These are phyloP conservation scores for Strobilomyces dryophilus DNA, from an alignment of 768 basidiomycete species.

Conservation along the genomic window DNA sequence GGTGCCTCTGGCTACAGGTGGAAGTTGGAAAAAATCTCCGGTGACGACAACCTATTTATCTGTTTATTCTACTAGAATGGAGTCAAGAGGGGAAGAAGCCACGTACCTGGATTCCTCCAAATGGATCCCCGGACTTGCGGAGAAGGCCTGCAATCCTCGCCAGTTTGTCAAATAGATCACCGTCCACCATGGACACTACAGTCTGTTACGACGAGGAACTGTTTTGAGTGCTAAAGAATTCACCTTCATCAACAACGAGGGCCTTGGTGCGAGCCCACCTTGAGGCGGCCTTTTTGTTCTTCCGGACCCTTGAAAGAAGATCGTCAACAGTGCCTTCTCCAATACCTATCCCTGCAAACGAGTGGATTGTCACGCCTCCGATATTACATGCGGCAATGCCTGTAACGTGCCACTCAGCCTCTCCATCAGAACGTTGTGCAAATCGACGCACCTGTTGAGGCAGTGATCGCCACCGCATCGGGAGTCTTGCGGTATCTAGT, in stretches of 20 bases:
- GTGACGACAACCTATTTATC: conserved; percentile 73
- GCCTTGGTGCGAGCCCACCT: conserved; percentile 86
- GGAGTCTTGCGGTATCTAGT: conserved; percentile 46
- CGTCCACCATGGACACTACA: conserved; percentile 96
- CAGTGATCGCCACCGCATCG: conserved; percentile 89
- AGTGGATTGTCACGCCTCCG: conserved; percentile 92
- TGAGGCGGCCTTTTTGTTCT: conserved; percentile 77
- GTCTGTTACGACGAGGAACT: neutral
- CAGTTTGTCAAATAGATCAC: conserved; percentile 89
- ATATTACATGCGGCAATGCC: conserved; percentile 98
- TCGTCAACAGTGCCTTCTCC: conserved; percentile 62
- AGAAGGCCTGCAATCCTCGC: conserved; percentile 62
- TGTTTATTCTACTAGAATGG: neutral
- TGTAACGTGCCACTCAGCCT: conserved; percentile 20
- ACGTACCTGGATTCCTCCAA: conserved; percentile 88
- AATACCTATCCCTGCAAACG: conserved; percentile 91
- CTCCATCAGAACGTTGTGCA: neutral
- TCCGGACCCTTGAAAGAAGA: conserved; percentile 62
- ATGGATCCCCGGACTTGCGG: conserved; percentile 62
- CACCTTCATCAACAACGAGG: conserved; percentile 80
- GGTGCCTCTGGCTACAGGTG: conserved; percentile 75
- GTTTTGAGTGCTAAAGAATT: neutral
- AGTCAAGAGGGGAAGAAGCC: neutral
- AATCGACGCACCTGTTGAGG: conserved; percentile 70
- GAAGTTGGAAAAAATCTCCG: conserved; percentile 98